Base-by-base conservation (phyloP, 139 green algal genomes). In the Haematococcus sp. region DNA sequence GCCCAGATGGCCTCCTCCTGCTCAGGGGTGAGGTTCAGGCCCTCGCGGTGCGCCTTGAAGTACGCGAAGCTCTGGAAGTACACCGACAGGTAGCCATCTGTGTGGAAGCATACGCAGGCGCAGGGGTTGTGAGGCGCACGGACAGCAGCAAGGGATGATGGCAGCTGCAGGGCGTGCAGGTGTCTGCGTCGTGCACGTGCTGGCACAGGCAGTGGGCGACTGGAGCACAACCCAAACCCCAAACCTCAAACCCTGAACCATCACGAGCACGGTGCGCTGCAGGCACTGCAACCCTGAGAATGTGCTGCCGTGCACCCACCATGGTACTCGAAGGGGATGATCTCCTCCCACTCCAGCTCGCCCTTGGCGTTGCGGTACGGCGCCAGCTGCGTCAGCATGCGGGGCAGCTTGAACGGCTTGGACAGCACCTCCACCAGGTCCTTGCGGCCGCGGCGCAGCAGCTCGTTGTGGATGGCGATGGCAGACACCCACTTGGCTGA, bases 1-100 rank as follows among this genome's bases (percentile, higher is more conserved):
- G 58, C 28, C 76, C 76, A 77, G 30, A 77, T 49, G 9, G 76
- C 76, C 63, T 81, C 76, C 32, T 81, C 61, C 70, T 81, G 76
- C 49, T 76, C 32, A n/a, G 76, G 76, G 17, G 68, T 52, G 28
- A 81, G 60, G 27, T 74, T 5, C 27, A 70, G 66, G 28, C 68
- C 76, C 3, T 60, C 11, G 52, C 20, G 20, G 20, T 60, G 20
- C 20, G 22, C 52, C 20, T 25, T 30, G 22, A 60, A 60, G 52
- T 60, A 81, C 3, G 68, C 75, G 46, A 32, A 22, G n/a, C 22
- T 22, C 1, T 55, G 27, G 40, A 73, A 76, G 44, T 80, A 49
- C 44, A 80, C 68, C 32, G 68, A 70, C 13, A 81, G 76, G 68
- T 81, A 81, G 60, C 76, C 76, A n/a, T 73, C 61, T 60, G 52